Percentiles rank a stretch among this genome's conserved stretches.
Evolutionary conservation across 257 asterid species (phyloP).

Genomic region (Solanum bulbocastanum): DNA sequence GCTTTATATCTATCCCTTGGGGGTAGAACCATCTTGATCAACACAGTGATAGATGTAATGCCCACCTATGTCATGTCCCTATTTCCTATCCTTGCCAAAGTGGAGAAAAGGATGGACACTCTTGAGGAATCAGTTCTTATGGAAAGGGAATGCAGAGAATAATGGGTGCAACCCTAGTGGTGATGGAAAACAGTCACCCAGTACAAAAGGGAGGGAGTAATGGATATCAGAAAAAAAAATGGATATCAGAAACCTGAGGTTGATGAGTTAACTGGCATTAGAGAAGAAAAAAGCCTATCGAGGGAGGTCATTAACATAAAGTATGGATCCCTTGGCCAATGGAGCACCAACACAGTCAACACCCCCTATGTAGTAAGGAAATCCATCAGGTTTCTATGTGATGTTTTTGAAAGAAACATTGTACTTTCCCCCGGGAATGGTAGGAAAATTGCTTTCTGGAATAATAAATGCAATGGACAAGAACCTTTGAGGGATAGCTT

Average conservation of each 20-base stretch:
- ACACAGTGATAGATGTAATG: neutral
- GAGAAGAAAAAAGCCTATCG: neutral
- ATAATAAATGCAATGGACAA: neutral
- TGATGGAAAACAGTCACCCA: neutral
- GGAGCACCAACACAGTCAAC: neutral
- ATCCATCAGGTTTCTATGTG: neutral
- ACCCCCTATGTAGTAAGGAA: neutral
- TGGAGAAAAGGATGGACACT: neutral
- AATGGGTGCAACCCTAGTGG: neutral
- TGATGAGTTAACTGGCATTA: neutral
- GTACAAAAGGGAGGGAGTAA: neutral
- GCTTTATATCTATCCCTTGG: neutral
- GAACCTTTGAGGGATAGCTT: neutral
- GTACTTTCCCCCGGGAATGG: neutral
- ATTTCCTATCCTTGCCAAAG: neutral
- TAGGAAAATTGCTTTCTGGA: neutral
- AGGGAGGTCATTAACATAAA: neutral
- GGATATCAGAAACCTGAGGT: neutral
- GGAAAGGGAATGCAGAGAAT: neutral
- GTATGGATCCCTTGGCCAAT: neutral
- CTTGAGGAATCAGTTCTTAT: neutral
- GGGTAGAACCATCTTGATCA: neutral
- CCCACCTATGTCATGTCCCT: neutral
- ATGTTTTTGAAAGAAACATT: neutral
- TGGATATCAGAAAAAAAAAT: neutral